Percentiles rank a stretch among this genome's conserved stretches.
Conservation (phyloP, 768 basidiomycete genomes). For the Roridomyces roridus region DNA sequence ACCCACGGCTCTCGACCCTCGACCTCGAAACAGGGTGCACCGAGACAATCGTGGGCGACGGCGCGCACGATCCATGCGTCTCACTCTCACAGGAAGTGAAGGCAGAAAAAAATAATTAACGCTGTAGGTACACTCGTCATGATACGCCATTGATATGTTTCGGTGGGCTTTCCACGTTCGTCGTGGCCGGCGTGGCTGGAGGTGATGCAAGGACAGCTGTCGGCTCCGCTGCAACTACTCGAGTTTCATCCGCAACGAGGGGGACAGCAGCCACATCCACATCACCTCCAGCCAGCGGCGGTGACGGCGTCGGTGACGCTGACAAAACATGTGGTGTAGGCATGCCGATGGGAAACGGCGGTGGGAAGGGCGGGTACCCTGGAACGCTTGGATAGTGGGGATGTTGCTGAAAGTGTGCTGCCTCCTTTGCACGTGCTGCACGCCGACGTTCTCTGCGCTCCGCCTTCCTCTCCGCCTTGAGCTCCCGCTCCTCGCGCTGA, state of each 20-base stretch:
- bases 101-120: too few relatives aligned
- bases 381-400: too few relatives aligned
- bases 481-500: slow-evolving; percentile 23
- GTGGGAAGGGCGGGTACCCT: slow-evolving; percentile 9
- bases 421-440: slow-evolving; percentile 9
- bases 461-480: slow-evolving; percentile 8
- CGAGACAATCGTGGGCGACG: slow-evolving; percentile 1
- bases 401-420: slow-evolving; percentile 13
- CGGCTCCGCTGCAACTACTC: not conserved
- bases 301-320: not conserved
- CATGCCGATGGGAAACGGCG: not conserved
- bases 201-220: slow-evolving; percentile 16
- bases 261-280: slow-evolving; percentile 12
- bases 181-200: not conserved
- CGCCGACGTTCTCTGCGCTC: slow-evolving; percentile 20
- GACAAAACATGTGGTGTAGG: not conserved
- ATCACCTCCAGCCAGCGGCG: not conserved
- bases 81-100: too few relatives aligned
- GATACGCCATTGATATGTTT: slow-evolving; percentile 7
- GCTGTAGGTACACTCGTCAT: slow-evolving; percentile 2
- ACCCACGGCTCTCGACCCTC: too few relatives aligned
- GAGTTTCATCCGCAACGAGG: not conserved
- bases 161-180: not conserved
- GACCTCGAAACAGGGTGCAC: too few relatives aligned
- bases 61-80: too few relatives aligned